Percentiles rank a stretch among this genome's conserved stretches.
phyloP scores from a whole-genome alignment of 1,284 basidiomycete species.

The Leucoagaricus sp. region DNA sequence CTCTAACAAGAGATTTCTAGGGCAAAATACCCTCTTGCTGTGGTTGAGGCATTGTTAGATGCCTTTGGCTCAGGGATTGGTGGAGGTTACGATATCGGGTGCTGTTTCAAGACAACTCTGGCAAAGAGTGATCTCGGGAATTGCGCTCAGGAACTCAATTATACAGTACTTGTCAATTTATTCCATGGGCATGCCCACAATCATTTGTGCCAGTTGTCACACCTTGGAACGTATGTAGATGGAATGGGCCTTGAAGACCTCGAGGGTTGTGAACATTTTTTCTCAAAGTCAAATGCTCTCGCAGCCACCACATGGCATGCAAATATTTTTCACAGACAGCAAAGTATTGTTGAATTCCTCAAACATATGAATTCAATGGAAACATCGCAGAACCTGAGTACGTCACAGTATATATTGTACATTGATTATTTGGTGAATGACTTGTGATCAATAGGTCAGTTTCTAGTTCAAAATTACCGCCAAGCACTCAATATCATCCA shows the following conservation, averaged over 20 bases:
- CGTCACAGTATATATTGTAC: too few species aligned
- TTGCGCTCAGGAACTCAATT: slow-evolving; percentile 1
- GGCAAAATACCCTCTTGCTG: slow-evolving; percentile 36
- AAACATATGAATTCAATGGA: too few species aligned
- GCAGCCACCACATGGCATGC: too few species aligned
- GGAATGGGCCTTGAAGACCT: slow-evolving; percentile 33
- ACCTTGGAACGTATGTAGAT: slow-evolving; percentile 25
- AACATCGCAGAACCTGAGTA: too few species aligned
- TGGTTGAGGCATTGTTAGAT: slow-evolving; percentile 26
- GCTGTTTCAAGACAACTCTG: slow-evolving; percentile 22
- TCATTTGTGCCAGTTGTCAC: slow-evolving; percentile 27
- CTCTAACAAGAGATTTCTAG: too few species aligned
- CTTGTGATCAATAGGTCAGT: slow-evolving; percentile 25
- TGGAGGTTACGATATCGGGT: slow-evolving; percentile 30
- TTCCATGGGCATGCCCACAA: slow-evolving; percentile 36
- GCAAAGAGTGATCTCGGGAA: slow-evolving; percentile 15
- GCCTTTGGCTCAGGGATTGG: slow-evolving; percentile 26
- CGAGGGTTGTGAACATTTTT: slow-evolving; percentile 34
- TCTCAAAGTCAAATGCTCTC: too few species aligned
- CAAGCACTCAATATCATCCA: slow-evolving; percentile 28
- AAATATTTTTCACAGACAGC: too few species aligned
- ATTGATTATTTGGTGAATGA: slow-evolving; percentile 28
- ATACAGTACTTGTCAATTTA: slow-evolving; percentile 24
- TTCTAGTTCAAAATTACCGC: too few species aligned
- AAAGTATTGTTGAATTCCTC: too few species aligned